phyloP scores from a whole-genome alignment of 345 rosid species.

The Boechera retrofracta region DNA sequence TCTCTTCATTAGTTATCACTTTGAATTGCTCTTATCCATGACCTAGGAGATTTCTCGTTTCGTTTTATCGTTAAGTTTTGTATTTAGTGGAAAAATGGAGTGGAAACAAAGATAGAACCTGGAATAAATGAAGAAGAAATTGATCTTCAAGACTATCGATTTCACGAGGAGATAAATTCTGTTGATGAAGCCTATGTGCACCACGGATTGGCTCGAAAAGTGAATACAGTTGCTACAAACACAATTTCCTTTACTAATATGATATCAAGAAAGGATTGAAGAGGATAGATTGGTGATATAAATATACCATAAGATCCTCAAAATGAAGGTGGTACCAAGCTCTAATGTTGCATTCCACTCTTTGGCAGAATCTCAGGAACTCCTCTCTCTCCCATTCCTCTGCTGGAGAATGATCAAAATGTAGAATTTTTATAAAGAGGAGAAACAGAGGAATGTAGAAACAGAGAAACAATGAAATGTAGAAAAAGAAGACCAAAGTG shows the following conservation, averaged over 20 bases:
- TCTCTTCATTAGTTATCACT: constrained; percentile 62
- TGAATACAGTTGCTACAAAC: constrained; percentile 63
- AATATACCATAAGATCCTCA: constrained; percentile 69
- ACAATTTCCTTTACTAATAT: neutral
- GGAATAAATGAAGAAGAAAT: constrained; percentile 57
- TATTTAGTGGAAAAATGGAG: neutral
- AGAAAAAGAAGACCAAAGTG: constrained; percentile 50
- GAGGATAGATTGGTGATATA: neutral
- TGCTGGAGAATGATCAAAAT: constrained; percentile 43
- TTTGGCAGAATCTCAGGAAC: constrained; percentile 64
- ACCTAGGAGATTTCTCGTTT: constrained; percentile 49
- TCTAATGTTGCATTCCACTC: constrained; percentile 70
- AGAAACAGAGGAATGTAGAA: constrained; percentile 35
- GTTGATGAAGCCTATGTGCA: constrained; percentile 58
- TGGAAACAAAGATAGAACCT: constrained; percentile 44
- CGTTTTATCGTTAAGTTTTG: neutral
- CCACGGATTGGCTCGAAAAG: constrained; percentile 76
- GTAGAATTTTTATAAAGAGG: constrained; percentile 2
- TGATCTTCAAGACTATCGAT: constrained; percentile 60
- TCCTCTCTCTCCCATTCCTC: constrained; percentile 49
- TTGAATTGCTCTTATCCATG: constrained; percentile 83
- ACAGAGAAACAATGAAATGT: constrained; percentile 9
- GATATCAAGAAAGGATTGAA: constrained; percentile 9
- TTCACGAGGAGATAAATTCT: constrained; percentile 55
- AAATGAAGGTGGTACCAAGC: constrained; percentile 79